Conservation (phyloP, 1,284 basidiomycete species). For the Pascua sp. region DNA sequence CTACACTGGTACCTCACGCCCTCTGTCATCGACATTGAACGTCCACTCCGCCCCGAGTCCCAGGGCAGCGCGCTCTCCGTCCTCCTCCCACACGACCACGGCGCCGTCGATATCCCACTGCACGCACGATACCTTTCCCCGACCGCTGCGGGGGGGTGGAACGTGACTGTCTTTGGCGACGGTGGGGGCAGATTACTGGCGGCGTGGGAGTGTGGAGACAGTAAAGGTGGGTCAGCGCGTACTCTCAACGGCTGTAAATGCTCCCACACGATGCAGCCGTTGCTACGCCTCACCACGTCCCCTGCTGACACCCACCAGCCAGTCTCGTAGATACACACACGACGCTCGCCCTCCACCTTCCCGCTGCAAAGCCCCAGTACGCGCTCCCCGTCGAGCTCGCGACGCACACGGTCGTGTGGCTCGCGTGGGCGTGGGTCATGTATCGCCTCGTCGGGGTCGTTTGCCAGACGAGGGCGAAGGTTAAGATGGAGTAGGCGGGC, state of each 20-base stretch:
- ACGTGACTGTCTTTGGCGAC: neutral
- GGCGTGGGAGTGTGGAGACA: neutral
- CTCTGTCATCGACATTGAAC: constrained; percentile 31
- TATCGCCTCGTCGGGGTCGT: constrained; percentile 4
- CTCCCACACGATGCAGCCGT: neutral
- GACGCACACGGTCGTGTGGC: constrained; percentile 7
- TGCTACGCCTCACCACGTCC: neutral
- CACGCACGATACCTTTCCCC: constrained; percentile 40
- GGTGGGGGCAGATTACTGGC: neutral
- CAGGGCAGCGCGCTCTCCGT: neutral
- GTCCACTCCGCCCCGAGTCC: constrained; percentile 14
- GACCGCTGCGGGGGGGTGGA: neutral
- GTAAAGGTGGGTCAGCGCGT: neutral
- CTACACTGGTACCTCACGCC: constrained; percentile 19
- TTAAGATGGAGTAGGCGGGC: constrained; percentile 5
- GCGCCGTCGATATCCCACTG: constrained; percentile 27
- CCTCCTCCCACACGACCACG: neutral
- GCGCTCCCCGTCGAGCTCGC: constrained; percentile 8
- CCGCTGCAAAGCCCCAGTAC: constrained; percentile 6
- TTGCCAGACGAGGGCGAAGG: neutral
- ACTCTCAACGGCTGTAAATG: neutral
- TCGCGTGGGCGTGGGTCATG: constrained; percentile 9
- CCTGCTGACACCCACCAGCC: neutral
- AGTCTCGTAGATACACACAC: neutral
- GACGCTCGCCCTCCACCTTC: neutral